Evolutionary conservation across 1,284 basidiomycete genomes (phyloP), one percentile per base, ranked within the genome.

Genomic region (Cutaneotrichosporon sp.): DNA sequence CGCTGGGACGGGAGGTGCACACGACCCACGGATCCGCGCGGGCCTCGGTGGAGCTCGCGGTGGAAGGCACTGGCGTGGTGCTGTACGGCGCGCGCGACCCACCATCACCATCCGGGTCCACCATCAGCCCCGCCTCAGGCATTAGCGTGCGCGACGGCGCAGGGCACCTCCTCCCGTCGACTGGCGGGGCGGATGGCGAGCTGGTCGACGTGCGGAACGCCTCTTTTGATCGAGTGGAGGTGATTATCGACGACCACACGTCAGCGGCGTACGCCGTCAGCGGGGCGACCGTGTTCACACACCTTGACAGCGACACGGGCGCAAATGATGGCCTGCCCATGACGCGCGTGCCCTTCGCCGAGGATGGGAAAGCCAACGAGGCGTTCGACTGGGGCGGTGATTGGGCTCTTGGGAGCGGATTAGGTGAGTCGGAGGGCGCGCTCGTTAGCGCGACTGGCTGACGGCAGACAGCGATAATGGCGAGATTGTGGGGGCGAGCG

Each of bases 81-180:
- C 27, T 50, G 25, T 50, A 50, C 27, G 47, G 47, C 47, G 25
- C 47, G 5, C 47, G 47, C 16, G 47, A 50, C 47, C 47, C 47
- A 29, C 47, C 47, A 50, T 31, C 25, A 50, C 14, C 47, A 1
- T 4, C 24, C 25, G 14, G 27, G 47, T 50, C 47, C 11, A 14
- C 47, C 8, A n/a, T 50, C 10, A 9, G 18, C 27, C 18, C 13
- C 1, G 14, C 6, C 47, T 50, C 47, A 18, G 47, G 27, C 10
- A 16, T 50, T 27, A 50, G 13, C 22, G 47, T 50, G 18, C 47
- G 27, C 25, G 47, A 50, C 16, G 47, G 47, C 25, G 14, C 27
- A 16, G 47, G 47, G 27, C 47, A 27, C 18, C 47, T 31, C 16
- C 25, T 50, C 27, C 25, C 47, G 8, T n/a, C 38, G 18, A 9